A percentile compares a stretch with the other conserved stretches of the same genome.
Conservation (phyloP, 148 eudicot genomes). For the Suaeda aralocaspica region DNA sequence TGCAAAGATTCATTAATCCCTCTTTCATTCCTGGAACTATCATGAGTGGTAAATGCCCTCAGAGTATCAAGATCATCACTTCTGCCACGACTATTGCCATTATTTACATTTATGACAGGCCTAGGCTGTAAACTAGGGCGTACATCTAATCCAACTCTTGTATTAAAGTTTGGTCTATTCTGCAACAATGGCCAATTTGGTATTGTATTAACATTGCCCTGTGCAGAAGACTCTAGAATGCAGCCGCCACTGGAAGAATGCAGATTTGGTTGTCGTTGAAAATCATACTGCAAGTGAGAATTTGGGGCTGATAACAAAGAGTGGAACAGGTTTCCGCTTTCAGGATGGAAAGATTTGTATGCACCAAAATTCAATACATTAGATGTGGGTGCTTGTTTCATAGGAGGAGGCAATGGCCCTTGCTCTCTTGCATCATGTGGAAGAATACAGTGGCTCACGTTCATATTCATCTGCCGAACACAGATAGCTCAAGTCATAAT, state of each 20-base stretch:
- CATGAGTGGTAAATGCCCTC: conserved; percentile 22
- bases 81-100: conserved; percentile 22
- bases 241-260: conserved; percentile 18
- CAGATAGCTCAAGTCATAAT: conserved; percentile 17
- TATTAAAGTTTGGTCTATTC: conserved; percentile 26
- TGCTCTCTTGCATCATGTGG: conserved; percentile 29
- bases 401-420: conserved; percentile 23
- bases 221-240: conserved; percentile 21
- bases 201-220: conserved; percentile 24
- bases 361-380: conserved; percentile 32
- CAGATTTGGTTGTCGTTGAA: conserved; percentile 28
- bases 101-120: conserved; percentile 15
- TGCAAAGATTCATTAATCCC: conserved; percentile 23
- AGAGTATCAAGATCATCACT: conserved; percentile 26
- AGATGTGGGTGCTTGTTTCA: conserved; percentile 26
- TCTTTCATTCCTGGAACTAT: conserved; percentile 27
- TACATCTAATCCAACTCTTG: conserved; percentile 22
- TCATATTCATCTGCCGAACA: conserved; percentile 30
- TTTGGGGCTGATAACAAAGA: conserved; percentile 45
- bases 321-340: conserved; percentile 35
- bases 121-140: conserved; percentile 27
- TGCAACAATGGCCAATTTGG: conserved; percentile 27
- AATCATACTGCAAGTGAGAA: conserved; percentile 29
- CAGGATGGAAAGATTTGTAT: conserved; percentile 29
- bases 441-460: conserved; percentile 21